Conservation (phyloP, 768 basidiomycete genomes). For the Botryobasidium botryosum region DNA sequence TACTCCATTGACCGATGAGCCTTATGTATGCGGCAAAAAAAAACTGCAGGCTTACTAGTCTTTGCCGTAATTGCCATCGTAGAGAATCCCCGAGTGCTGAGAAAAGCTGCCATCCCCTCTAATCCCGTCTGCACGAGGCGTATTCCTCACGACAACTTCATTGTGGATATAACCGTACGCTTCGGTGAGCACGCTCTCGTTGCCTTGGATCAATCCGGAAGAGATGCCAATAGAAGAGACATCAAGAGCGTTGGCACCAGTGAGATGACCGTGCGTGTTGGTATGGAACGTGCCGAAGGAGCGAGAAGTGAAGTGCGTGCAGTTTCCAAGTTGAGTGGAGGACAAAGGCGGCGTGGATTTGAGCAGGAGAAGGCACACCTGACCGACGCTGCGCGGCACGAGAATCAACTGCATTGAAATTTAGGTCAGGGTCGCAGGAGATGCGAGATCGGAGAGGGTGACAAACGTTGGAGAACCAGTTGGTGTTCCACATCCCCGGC, state of each 20-base stretch:
- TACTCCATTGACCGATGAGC: conserved; percentile 20
- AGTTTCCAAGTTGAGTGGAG: conserved; percentile 1
- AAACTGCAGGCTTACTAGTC: conserved; percentile 23
- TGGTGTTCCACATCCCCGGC: conserved; percentile 11
- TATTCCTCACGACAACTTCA: conserved; percentile 34
- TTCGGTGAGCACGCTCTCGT: conserved; percentile 27
- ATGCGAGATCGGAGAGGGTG: not conserved
- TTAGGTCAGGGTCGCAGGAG: not conserved
- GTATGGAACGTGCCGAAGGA: not conserved
- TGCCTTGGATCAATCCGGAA: conserved; percentile 4
- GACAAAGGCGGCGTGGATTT: conserved; percentile 1
- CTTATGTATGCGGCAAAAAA: not conserved
- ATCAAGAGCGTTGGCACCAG: conserved; percentile 11
- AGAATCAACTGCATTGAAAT: not conserved
- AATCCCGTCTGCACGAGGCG: conserved; percentile 41
- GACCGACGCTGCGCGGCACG: conserved; percentile 5
- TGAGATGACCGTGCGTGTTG: not conserved
- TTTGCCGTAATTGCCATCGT: conserved; percentile 56
- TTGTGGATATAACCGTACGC: conserved; percentile 35
- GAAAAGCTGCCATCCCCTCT: conserved; percentile 26
- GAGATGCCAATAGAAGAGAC: conserved; percentile 9
- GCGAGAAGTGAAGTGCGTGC: conserved; percentile 2
- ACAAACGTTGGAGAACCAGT: conserved; percentile 5
- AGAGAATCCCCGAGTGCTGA: conserved; percentile 47
- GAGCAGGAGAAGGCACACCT: conserved; percentile 8